phyloP scores from a whole-genome alignment of 306 rosid species.

The Vachellia collinsii region DNA sequence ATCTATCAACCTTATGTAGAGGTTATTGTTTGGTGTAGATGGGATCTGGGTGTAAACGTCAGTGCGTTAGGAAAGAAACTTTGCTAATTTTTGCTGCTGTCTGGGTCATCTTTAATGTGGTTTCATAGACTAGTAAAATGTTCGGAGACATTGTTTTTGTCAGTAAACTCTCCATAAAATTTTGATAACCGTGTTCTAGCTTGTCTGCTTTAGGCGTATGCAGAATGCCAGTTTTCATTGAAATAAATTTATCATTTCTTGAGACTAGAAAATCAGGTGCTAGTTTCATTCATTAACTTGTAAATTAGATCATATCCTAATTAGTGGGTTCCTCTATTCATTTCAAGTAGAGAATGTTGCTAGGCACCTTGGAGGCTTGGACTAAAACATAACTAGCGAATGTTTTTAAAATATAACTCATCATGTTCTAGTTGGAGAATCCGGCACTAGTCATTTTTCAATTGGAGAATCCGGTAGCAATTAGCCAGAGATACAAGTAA shows the following conservation, averaged over 20 bases:
- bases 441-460: not conserved
- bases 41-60: slow-evolving; percentile 9
- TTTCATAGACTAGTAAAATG: not conserved
- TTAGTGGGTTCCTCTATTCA: not conserved
- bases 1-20: slow-evolving; percentile 2
- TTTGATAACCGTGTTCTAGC: not conserved
- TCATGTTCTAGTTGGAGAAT: not conserved
- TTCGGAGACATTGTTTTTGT: not conserved
- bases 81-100: not conserved
- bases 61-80: not conserved
- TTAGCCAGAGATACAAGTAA: not conserved
- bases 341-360: not conserved
- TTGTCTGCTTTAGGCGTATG: not conserved
- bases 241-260: not conserved
- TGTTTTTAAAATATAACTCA: not conserved
- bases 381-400: not conserved
- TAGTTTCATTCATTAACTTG: not conserved
- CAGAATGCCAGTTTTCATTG: not conserved
- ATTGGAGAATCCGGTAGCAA: not conserved
- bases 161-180: not conserved
- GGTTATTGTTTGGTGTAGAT: slow-evolving; percentile 24
- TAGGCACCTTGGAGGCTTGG: not conserved
- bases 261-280: not conserved
- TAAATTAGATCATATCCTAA: not conserved
- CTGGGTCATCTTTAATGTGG: not conserved